Conservation (phyloP, 1,139 yeast species). For the Sugiyamaella novakii region DNA sequence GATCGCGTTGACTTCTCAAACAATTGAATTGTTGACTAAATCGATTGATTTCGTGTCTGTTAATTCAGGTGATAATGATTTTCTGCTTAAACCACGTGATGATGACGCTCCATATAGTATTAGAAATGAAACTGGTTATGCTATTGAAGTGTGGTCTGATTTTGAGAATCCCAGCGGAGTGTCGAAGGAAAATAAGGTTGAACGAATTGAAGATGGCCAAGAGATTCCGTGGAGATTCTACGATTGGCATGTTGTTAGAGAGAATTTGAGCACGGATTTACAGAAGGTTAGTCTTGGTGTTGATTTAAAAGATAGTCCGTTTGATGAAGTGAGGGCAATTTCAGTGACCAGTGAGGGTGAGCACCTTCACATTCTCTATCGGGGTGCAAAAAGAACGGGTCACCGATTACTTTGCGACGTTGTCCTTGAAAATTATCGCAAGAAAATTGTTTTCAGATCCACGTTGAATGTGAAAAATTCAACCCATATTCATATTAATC, state of each 20-base stretch:
- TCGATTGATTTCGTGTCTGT: constrained; percentile 71
- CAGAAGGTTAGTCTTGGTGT: constrained; percentile 64
- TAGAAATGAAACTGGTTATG: constrained; percentile 81
- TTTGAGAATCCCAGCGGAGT: constrained; percentile 22
- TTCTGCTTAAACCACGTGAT: constrained; percentile 65
- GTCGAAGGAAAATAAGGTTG: constrained; percentile 22
- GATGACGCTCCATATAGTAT: constrained; percentile 81
- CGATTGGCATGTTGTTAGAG: constrained; percentile 88
- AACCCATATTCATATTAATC: constrained; percentile 61
- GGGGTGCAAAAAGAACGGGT: constrained; percentile 65
- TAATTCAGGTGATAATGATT: constrained; percentile 55
- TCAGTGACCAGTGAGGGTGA: constrained; percentile 86
- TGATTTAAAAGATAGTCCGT: constrained; percentile 56
- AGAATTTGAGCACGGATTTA: constrained; percentile 68
- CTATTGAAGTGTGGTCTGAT: constrained; percentile 76
- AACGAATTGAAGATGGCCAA: constrained; percentile 51
- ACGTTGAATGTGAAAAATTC: constrained; percentile 71
- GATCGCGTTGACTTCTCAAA: constrained; percentile 76
- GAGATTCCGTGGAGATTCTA: constrained; percentile 87
- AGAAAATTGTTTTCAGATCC: constrained; percentile 72
- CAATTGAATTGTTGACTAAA: constrained; percentile 45
- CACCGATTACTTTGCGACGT: constrained; percentile 76
- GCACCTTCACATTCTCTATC: constrained; percentile 65
- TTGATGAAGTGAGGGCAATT: constrained; percentile 56
- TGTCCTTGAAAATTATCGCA: constrained; percentile 70